Conservation (phyloP, 495 filamentous ascomycete species). For the Pyrenopolyporus hunteri region DNA sequence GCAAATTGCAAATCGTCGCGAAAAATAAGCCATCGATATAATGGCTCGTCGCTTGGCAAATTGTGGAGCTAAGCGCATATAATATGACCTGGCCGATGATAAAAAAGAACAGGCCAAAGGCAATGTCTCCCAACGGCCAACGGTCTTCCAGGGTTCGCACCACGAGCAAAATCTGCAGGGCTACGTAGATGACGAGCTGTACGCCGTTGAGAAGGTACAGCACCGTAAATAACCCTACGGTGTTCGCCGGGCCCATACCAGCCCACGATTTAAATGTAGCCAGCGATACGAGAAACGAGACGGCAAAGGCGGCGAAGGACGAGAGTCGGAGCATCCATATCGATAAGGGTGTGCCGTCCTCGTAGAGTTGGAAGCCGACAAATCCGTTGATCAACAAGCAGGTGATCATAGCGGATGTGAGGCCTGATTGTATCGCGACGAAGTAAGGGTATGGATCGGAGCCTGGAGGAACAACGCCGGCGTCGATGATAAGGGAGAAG, state of each 20-base stretch:
- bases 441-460: slow-evolving; percentile 88
- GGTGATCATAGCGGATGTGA: slow-evolving; percentile 86
- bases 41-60: slow-evolving; percentile 87
- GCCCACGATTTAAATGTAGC: slow-evolving; percentile 94
- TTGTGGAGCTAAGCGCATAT: slow-evolving; percentile 83
- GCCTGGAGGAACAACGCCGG: slow-evolving; percentile 86
- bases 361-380: slow-evolving; percentile 97
- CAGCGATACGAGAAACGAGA: slow-evolving; percentile 85
- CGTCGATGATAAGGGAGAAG: slow-evolving; percentile 87
- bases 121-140: slow-evolving; percentile 93
- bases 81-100: slow-evolving; percentile 90
- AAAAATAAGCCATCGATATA: slow-evolving; percentile 97
- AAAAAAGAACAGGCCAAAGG: slow-evolving; percentile 92
- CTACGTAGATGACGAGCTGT: slow-evolving; percentile 82
- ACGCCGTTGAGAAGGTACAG: slow-evolving; percentile 91
- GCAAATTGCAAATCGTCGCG: slow-evolving; percentile 88
- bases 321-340: slow-evolving; percentile 88
- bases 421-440: slow-evolving; percentile 83
- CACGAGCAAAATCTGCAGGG: slow-evolving; percentile 86
- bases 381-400: slow-evolving; percentile 97
- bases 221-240: slow-evolving; percentile 87
- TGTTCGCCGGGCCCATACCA: slow-evolving; percentile 82
- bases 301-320: slow-evolving; percentile 80
- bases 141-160: slow-evolving; percentile 89
- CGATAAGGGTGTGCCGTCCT: slow-evolving; percentile 94